Evolutionary conservation across 306 rosid species (phyloP), one percentile per base, ranked within the genome.

Genomic region (Vigna mungo): DNA sequence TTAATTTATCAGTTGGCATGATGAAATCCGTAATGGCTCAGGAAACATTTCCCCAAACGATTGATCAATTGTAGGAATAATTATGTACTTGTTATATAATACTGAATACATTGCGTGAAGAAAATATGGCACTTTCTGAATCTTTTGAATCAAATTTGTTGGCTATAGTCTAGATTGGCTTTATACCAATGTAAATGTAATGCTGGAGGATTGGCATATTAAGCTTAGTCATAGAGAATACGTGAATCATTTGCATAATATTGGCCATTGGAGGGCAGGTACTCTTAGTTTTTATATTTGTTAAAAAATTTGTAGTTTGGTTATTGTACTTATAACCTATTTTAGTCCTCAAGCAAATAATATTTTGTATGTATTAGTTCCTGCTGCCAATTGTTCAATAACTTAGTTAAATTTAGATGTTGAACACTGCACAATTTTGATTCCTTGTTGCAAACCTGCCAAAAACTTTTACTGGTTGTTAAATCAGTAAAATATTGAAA

Each of bases 121-220:
- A 48, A 47, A 54, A 16, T 27, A 12, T 60, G 72, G 20, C 6
- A 59, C 46, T 21, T 70, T 72, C 32, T 46, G 4, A 13, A 13
- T 18, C 37, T 21, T 36, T 80, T 75, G 74, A 83, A 72, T 49
- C 70, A 59, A 37, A 78, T n/a, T 74, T 68, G 70, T 68, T 49
- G 32, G 56, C 20, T 43, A 9, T 58, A 44, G 61, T 67, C 9
- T 73, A 23, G 74, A 60, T 41, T 62, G 53, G 16, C 34, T 52
- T 23, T 44, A 11, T 54, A 20, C 47, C 10, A 7, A 20, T 71
- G 30, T 44, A 44, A 25, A 56, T 21, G 34, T 4, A 21, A 56
- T 10, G 71, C 48, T 27, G 25, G 37, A 49, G 76, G 71, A 23
- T 27, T 47, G 48, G 3, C 32, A 32, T 11, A 43, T 43, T 43